Base-by-base conservation (phyloP, 345 rosid species). In the Lepidium didymum region DNA sequence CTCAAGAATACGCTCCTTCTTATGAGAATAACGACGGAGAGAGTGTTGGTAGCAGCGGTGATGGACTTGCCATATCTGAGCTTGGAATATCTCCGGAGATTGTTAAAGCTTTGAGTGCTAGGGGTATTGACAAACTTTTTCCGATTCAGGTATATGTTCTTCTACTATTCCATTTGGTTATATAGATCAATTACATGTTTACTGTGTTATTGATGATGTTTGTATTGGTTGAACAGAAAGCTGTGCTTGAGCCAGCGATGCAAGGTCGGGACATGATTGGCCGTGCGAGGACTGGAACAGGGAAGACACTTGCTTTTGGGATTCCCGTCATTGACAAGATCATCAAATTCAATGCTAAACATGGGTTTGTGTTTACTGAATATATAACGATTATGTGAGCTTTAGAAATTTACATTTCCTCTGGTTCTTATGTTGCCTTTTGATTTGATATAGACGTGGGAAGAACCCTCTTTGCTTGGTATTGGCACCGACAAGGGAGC, bases 271-370 rank as follows among this genome's bases (percentile, higher is more conserved):
- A 95, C 53, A 77, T 95, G 97, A 83, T 86, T 34, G 98, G 96
- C 41, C 86, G 98, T 15, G 97, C 98, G 13, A 85, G 91, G 77
- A 91, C 98, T 0, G 98, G 99, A 75, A 95, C 97, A 0, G 97
- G 98, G 16, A 95, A 95, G 81, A 95, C 98, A 2, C 97, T 95
- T 69, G 97, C 99, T 56, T 95, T 95, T 63, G 98, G 98, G 80
- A 91, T 91, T 41, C 98, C 99, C 6, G 58, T 91, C 16, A 57
- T 95, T 27, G 96, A 95, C 74, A 84, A 79, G 63, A 95, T 95
- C 69, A 81, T 87, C 62, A 79, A 84, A 68, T 91, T 36, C 81
- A 95, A 91, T 56, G 84, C 84, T 23, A 84, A 91, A 69, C 92
- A 91, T 34, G 98, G 98, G 99, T 95, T 70, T 19, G 54, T 56